phyloP scores from a whole-genome alignment of 208 protist species.

The Wallacemonas sp. region DNA sequence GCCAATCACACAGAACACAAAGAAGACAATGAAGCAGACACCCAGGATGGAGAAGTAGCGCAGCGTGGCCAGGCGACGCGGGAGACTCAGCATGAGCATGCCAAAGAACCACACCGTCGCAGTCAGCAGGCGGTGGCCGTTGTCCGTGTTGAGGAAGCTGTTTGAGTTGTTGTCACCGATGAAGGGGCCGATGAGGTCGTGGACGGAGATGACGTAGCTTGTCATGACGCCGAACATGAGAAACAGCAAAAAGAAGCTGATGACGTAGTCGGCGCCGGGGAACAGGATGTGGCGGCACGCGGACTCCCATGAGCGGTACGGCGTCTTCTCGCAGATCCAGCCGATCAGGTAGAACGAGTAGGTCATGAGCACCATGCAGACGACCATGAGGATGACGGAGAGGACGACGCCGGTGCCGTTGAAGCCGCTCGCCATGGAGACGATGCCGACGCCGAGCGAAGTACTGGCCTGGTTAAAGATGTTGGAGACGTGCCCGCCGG shows the following conservation, averaged over 20 bases:
- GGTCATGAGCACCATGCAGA: constrained; percentile 41
- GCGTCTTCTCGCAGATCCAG: constrained; percentile 44
- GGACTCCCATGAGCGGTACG: constrained; percentile 49
- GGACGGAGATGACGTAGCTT: constrained; percentile 59
- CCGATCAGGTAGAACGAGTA: constrained; percentile 75
- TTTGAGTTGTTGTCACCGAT: constrained; percentile 26
- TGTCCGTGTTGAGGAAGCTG: constrained; percentile 26
- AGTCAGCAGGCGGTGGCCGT: constrained; percentile 46
- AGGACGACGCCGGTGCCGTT: constrained; percentile 45
- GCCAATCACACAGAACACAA: constrained; percentile 60
- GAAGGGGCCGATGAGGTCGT: constrained; percentile 44
- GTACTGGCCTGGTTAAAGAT: constrained; percentile 59
- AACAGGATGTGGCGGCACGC: constrained; percentile 57
- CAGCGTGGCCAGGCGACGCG: constrained; percentile 59
- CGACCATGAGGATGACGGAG: constrained; percentile 44
- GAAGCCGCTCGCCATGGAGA: constrained; percentile 65
- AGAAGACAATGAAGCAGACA: constrained; percentile 54
- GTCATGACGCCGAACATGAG: constrained; percentile 49
- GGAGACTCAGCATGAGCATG: constrained; percentile 59
- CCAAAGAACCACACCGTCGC: constrained; percentile 50
- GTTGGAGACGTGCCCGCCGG: constrained; percentile 48
- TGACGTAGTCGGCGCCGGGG: constrained; percentile 52
- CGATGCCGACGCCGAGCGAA: constrained; percentile 60
- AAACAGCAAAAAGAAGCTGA: constrained; percentile 41
- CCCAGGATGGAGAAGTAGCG: constrained; percentile 67